Percentiles rank a stretch among this genome's conserved stretches.
Conservation (phyloP, 169 alveolate species). For the Eimeria falciformis region DNA sequence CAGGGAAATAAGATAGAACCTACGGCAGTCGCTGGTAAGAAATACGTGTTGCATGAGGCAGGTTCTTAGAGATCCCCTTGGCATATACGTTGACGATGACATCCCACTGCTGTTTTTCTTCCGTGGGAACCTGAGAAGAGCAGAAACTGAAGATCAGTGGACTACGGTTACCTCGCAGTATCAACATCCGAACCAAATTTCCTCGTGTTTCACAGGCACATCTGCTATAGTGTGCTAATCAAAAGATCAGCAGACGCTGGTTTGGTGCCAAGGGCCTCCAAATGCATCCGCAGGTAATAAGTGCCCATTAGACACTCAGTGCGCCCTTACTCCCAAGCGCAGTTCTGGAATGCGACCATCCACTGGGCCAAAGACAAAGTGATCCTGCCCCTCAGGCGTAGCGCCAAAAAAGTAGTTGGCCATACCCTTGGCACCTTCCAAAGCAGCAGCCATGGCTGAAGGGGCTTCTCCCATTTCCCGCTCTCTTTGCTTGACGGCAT, state of each 20-base stretch:
- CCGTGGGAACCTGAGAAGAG: slow-evolving; percentile 82
- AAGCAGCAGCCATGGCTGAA: slow-evolving; percentile 63
- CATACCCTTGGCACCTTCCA: slow-evolving; percentile 75
- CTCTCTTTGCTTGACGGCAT: slow-evolving; percentile 46
- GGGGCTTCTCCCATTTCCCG: slow-evolving; percentile 77
- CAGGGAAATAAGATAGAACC: slow-evolving; percentile 14
- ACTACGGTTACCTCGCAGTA: no score
- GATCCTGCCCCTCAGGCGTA: slow-evolving; percentile 70
- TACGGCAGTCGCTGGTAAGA: slow-evolving; percentile 82
- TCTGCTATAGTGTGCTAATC: no score
- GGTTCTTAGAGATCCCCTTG: slow-evolving; percentile 71
- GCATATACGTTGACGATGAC: slow-evolving; percentile 85
- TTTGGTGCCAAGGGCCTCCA: background rate
- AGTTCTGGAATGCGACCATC: slow-evolving; percentile 76
- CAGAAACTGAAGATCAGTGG: background rate
- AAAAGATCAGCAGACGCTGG: no score
- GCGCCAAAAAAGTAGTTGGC: slow-evolving; percentile 76
- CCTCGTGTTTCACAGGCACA: no score
- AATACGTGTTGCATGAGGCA: slow-evolving; percentile 80
- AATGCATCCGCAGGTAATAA: background rate
- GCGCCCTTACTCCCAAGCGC: slow-evolving; percentile 71
- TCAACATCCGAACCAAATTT: no score
- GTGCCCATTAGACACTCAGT: background rate
- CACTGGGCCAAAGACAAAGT: slow-evolving; percentile 58
- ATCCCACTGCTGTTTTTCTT: slow-evolving; percentile 90